Evolutionary conservation across 371 early-diverging fungal genomes (phyloP).

Genomic region (Lichtheimia corymbifera): DNA sequence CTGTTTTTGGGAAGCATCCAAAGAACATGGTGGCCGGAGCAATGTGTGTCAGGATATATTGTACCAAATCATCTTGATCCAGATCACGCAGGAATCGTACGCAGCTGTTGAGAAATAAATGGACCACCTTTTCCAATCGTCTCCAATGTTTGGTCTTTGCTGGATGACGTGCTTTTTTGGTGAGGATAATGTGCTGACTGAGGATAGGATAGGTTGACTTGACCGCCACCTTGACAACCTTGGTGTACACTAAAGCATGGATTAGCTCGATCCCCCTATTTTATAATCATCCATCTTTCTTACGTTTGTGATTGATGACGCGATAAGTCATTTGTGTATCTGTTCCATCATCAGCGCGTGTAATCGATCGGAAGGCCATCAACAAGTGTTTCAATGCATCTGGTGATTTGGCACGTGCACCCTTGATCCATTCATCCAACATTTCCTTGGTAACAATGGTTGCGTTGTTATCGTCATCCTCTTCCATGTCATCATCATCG

Average conservation of each 20-base stretch:
- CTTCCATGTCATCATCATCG: slow-evolving; percentile 20
- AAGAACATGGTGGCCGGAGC: slow-evolving; percentile 75
- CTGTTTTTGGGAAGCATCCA: slow-evolving; percentile 80
- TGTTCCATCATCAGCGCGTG: slow-evolving; percentile 61
- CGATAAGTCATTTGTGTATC: slow-evolving; percentile 55
- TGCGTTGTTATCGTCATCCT: slow-evolving; percentile 18
- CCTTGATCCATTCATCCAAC: slow-evolving; percentile 33
- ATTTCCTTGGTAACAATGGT: slow-evolving; percentile 36
- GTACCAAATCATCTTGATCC: slow-evolving; percentile 78
- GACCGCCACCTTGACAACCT: slow-evolving; percentile 63
- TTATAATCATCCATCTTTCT: background rate
- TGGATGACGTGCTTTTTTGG: slow-evolving; percentile 54
- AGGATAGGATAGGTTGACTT: slow-evolving; percentile 59
- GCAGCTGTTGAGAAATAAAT: slow-evolving; percentile 73
- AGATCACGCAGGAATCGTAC: slow-evolving; percentile 76
- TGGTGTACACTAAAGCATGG: slow-evolving; percentile 67
- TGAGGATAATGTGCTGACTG: slow-evolving; percentile 56
- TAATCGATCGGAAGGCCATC: slow-evolving; percentile 81
- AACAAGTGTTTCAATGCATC: slow-evolving; percentile 53
- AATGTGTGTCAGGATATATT: slow-evolving; percentile 76
- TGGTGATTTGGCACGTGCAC: slow-evolving; percentile 34
- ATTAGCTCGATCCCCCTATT: background rate
- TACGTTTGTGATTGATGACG: slow-evolving; percentile 67
- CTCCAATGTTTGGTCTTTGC: slow-evolving; percentile 74
- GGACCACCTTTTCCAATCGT: slow-evolving; percentile 71